These are phyloP conservation scores for Botryotinia convoluta DNA, from an alignment of 2,329 filamentous ascomycete species.

Conservation along the genomic window DNA sequence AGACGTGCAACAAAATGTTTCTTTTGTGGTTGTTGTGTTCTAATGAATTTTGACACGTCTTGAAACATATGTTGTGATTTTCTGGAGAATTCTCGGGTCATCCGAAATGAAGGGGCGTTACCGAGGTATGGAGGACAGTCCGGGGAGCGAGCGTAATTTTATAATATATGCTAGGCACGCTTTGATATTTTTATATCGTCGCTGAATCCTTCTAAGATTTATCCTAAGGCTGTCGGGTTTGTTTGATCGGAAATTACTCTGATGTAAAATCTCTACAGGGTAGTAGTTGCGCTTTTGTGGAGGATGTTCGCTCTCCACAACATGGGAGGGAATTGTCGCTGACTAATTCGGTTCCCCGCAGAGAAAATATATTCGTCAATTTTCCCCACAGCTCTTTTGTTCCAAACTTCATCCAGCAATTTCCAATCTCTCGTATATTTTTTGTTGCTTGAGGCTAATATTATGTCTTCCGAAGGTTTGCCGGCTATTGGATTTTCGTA, in stretches of 20 bases:
- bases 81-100: neutral
- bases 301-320: neutral
- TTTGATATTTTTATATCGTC: neutral
- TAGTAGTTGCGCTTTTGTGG: neutral
- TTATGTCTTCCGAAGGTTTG: neutral
- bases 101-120: neutral
- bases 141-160: no score
- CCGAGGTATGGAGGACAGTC: neutral
- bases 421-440: neutral
- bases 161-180: neutral
- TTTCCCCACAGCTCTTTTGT: neutral
- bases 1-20: constrained; percentile 6
- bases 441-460: neutral
- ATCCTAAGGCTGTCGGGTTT: neutral
- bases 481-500: neutral
- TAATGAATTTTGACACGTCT: neutral
- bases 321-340: neutral
- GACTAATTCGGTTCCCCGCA: neutral
- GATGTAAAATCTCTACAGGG: neutral
- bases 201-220: neutral
- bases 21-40: neutral
- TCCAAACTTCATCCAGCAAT: neutral
- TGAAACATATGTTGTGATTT: neutral
- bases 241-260: neutral
- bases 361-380: neutral